Evolutionary conservation across 2,329 filamentous ascomycete species (phyloP).

Genomic region (Thelonectria rubi): DNA sequence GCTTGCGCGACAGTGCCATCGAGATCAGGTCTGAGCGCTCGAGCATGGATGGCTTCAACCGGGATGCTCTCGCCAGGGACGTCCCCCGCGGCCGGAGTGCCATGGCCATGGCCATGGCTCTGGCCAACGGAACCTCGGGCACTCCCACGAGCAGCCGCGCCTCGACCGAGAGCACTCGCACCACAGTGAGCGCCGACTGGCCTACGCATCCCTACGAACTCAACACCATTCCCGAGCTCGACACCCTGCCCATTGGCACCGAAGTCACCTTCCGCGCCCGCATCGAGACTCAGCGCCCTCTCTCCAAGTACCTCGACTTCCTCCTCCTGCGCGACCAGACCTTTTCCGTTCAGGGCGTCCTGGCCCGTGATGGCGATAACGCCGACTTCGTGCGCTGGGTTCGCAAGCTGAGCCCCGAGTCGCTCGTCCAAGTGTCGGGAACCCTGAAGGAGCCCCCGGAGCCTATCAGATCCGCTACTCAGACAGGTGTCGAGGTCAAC

Average conservation of each 20-base stretch:
- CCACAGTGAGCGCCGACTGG: constrained; percentile 50
- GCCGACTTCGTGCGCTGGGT: constrained; percentile 87
- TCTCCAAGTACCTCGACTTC: constrained; percentile 86
- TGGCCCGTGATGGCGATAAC: constrained; percentile 55
- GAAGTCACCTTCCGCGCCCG: constrained; percentile 54
- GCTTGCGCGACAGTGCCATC: constrained; percentile 47
- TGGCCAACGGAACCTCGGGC: background rate
- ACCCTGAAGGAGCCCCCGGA: constrained; percentile 77
- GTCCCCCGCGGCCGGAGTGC: constrained; percentile 6
- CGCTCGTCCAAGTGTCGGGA: constrained; percentile 79
- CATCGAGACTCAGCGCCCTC: constrained; percentile 73
- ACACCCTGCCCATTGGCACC: constrained; percentile 49
- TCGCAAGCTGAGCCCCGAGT: constrained; percentile 81
- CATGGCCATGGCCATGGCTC: constrained; percentile 19
- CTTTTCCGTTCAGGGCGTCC: constrained; percentile 83
- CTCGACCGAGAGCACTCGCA: constrained; percentile 50
- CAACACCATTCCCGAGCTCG: constrained; percentile 51
- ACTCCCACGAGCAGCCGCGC: constrained; percentile 37
- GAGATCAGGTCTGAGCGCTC: constrained; percentile 46
- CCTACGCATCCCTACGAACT: constrained; percentile 52
- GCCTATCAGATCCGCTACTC: constrained; percentile 76
- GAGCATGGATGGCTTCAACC: constrained; percentile 40
- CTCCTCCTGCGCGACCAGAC: constrained; percentile 87
- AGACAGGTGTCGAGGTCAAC: constrained; percentile 79
- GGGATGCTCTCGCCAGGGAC: background rate